Conservation (phyloP, 2,329 filamentous ascomycete species). For the Trichoderma atrobrunneum region DNA sequence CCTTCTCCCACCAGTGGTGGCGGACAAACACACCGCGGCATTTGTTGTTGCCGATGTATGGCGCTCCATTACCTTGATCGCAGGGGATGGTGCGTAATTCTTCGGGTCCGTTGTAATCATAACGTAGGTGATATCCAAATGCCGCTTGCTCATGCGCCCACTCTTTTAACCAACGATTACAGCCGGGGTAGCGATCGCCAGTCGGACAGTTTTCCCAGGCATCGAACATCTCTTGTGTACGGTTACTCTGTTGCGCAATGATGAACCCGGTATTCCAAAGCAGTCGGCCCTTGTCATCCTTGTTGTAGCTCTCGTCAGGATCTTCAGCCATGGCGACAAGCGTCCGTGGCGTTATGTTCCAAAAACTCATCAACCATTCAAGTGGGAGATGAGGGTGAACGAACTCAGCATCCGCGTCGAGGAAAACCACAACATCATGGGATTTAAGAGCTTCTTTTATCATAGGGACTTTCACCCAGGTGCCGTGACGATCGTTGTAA, state of each 20-base stretch:
- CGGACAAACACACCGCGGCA: neutral
- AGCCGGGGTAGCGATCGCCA: neutral
- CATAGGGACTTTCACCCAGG: constrained; percentile 45
- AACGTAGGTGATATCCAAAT: neutral
- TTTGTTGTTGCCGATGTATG: neutral
- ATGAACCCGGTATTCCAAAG: neutral
- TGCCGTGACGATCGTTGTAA: constrained; percentile 41
- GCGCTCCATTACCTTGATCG: neutral
- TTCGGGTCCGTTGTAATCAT: neutral
- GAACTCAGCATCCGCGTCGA: constrained; percentile 45
- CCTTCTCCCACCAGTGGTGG: neutral
- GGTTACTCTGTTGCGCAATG: neutral
- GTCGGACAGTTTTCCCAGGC: neutral
- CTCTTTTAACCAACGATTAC: neutral
- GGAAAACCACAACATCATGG: constrained; percentile 43
- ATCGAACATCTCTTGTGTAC: neutral
- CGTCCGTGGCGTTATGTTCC: constrained; percentile 39
- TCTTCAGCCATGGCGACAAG: constrained; percentile 47
- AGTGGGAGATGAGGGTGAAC: constrained; percentile 42
- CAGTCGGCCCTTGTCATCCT: constrained; percentile 28
- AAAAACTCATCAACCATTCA: constrained; percentile 49
- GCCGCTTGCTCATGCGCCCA: neutral
- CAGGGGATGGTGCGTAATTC: neutral
- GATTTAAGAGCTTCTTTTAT: constrained; percentile 37
- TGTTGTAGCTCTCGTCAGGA: constrained; percentile 38